phyloP scores from a whole-genome alignment of 1,284 basidiomycete genomes.

The Sanghuangporus weigelae region DNA sequence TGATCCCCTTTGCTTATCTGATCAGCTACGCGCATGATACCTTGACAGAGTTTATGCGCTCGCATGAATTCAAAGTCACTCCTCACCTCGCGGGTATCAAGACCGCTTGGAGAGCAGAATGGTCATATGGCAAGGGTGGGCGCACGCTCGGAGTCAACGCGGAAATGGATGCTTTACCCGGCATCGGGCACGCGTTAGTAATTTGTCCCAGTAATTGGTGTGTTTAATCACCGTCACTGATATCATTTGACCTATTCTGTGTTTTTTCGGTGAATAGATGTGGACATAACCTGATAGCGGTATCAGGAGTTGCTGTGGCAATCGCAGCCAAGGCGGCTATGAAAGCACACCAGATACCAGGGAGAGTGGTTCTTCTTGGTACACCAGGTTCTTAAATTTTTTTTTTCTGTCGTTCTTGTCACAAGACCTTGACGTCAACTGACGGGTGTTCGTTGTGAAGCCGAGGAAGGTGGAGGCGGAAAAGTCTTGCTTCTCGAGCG shows the following conservation, averaged over 20 bases:
- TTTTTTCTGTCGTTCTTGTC: not conserved
- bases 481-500: slow-evolving; percentile 37
- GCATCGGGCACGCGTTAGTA: slow-evolving; percentile 34
- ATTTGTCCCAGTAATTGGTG: not conserved
- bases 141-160: slow-evolving; percentile 30
- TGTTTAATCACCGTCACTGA: not conserved
- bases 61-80: slow-evolving; percentile 26
- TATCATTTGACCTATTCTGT: not conserved
- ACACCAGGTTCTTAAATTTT: slow-evolving; percentile 33
- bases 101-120: slow-evolving; percentile 38
- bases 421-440: not conserved
- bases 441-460: slow-evolving; percentile 19
- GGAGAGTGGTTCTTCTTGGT: slow-evolving; percentile 40
- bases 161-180: slow-evolving; percentile 36
- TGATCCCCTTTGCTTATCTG: not conserved
- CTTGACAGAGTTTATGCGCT: slow-evolving; percentile 27
- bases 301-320: slow-evolving; percentile 38
- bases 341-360: slow-evolving; percentile 33
- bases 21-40: slow-evolving; percentile 27
- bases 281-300: slow-evolving; percentile 46
- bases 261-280: slow-evolving; percentile 22
- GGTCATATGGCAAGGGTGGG: slow-evolving; percentile 23
- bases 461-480: slow-evolving; percentile 44
- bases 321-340: slow-evolving; percentile 34
- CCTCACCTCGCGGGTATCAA: slow-evolving; percentile 25